Evolutionary conservation across 2,329 filamentous ascomycete genomes (phyloP), one percentile per base, ranked within the genome.

Genomic region (Chrysoporthe deuterocubensis): DNA sequence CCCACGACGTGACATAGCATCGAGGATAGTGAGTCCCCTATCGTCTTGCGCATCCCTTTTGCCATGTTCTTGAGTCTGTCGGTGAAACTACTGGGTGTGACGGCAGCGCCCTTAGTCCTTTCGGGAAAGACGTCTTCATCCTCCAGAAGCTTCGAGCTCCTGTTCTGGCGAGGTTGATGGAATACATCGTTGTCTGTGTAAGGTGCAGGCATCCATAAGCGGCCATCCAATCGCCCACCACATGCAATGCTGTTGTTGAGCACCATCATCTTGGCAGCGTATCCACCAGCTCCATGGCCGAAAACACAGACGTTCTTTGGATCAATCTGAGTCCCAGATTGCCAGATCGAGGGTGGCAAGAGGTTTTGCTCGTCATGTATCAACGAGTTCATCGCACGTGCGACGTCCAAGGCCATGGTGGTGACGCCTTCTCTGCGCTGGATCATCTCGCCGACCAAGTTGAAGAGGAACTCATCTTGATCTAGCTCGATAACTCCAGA

Each of bases 221-320:
- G 42, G 44, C 34, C 62, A 6, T 65, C 66, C 2, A 68, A 46
- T 13, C 37, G 42, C 44, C 62, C 59, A 16, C 65, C 68, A 56
- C 59, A 62, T 6, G 48, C 18, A 13, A 57, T 11, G 7, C 11
- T 2, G 6, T 62, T 37, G 11, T 32, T 32, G 14, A 21, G 43
- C 16, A 62, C 40, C 54, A 68, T 26, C 46, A 37, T 18, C 13
- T 57, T 21, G 32, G 68, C 62, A 50, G 48, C 32, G 26, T 16
- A 3, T 9, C 62, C 68, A 64, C 68, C 68, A 42, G 56, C 44
- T 26, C 62, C 68, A 56, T 68, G 68, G 34, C 68, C 68, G 14
- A 61, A 65, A 37, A 70, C 56, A 32, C 62, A 68, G 26, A 40
- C 13, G 21, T 56, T 50, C 52, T 48, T n/a, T 21, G 54, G 56